phyloP scores from a whole-genome alignment of 2,329 filamentous ascomycete species.

The Xenosphaeropsis pyriputrescens region DNA sequence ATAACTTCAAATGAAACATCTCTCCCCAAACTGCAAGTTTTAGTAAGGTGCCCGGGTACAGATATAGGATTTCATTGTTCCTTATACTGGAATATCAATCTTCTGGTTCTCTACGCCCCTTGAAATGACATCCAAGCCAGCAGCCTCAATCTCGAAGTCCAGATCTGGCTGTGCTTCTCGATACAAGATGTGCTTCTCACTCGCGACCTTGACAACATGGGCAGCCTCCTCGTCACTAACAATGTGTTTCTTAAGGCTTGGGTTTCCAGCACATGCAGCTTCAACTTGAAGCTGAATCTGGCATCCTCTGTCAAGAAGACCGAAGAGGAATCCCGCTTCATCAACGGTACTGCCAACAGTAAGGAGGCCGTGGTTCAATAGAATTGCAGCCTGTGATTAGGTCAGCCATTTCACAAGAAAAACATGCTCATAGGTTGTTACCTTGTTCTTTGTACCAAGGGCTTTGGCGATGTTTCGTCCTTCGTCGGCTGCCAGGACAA shows the following conservation, averaged over 20 bases:
- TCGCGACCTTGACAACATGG: conserved; percentile 34
- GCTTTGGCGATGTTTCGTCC: conserved; percentile 47
- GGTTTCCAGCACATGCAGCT: conserved; percentile 39
- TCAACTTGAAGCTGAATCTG: conserved; percentile 54
- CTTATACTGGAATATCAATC: too few species aligned
- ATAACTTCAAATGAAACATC: too few species aligned
- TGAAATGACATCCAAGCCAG: conserved; percentile 16
- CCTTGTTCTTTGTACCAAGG: conserved; percentile 42
- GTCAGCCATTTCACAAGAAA: too few species aligned
- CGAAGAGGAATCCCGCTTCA: conserved; percentile 58
- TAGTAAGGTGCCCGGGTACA: too few species aligned
- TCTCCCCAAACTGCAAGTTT: too few species aligned
- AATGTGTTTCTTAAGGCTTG: conserved; percentile 31
- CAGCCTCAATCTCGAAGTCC: conserved; percentile 29
- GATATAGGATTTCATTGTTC: too few species aligned
- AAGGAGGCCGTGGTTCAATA: conserved; percentile 59
- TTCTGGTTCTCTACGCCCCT: conserved; percentile 11
- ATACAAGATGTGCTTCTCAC: conserved; percentile 29
- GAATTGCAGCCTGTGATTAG: conserved; percentile 26
- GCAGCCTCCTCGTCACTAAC: conserved; percentile 39
- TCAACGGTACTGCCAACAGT: conserved; percentile 60
- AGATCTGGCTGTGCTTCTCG: conserved; percentile 30
- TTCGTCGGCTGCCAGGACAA: conserved; percentile 48
- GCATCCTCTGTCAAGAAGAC: conserved; percentile 53
- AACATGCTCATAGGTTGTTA: conserved; percentile 6